phyloP scores from a whole-genome alignment of 2,329 filamentous ascomycete species.

The Fonsecaea monophora region DNA sequence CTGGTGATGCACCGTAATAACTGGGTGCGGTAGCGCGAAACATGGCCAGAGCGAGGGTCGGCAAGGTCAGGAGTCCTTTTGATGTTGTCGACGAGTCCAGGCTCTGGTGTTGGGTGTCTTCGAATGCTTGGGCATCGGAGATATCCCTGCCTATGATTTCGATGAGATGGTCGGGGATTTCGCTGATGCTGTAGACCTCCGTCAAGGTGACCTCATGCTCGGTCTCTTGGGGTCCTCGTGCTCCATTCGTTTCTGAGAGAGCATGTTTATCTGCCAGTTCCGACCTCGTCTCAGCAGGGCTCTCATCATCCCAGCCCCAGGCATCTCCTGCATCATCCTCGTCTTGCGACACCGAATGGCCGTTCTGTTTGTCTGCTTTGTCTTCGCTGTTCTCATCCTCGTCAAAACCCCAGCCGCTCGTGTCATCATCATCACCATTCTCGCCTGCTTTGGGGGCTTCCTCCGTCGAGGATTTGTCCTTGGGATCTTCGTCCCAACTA shows the following conservation, averaged over 20 bases:
- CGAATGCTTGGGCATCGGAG: slow-evolving; percentile 50
- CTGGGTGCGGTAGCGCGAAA: slow-evolving; percentile 57
- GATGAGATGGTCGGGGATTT: slow-evolving; percentile 79
- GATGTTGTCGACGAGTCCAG: slow-evolving; percentile 47
- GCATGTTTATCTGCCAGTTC: slow-evolving; percentile 2
- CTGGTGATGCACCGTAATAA: slow-evolving; percentile 53
- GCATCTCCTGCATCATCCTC: slow-evolving; percentile 64
- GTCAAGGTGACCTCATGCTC: slow-evolving; percentile 75
- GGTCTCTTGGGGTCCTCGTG: slow-evolving; percentile 1
- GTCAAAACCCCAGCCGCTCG: slow-evolving; percentile 60
- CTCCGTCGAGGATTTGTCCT: slow-evolving; percentile 2
- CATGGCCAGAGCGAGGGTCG: slow-evolving; percentile 57
- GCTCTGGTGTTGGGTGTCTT: slow-evolving; percentile 46
- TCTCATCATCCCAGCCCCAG: slow-evolving; percentile 85
- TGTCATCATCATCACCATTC: slow-evolving; percentile 58
- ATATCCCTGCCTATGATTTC: slow-evolving; percentile 51
- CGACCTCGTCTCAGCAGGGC: slow-evolving; percentile 47
- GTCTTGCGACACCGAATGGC: slow-evolving; percentile 37
- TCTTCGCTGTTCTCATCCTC: slow-evolving; percentile 46
- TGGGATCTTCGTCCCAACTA: slow-evolving; percentile 71
- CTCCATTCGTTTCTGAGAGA: slow-evolving; percentile 25
- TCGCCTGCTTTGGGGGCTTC: slow-evolving; percentile 1
- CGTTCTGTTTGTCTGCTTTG: slow-evolving; percentile 46
- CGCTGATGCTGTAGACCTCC: slow-evolving; percentile 88
- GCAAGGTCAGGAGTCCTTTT: slow-evolving; percentile 53